Evolutionary conservation across 2,329 filamentous ascomycete genomes (phyloP), one percentile per base, ranked within the genome.

Genomic region (Talaromyces piceae): DNA sequence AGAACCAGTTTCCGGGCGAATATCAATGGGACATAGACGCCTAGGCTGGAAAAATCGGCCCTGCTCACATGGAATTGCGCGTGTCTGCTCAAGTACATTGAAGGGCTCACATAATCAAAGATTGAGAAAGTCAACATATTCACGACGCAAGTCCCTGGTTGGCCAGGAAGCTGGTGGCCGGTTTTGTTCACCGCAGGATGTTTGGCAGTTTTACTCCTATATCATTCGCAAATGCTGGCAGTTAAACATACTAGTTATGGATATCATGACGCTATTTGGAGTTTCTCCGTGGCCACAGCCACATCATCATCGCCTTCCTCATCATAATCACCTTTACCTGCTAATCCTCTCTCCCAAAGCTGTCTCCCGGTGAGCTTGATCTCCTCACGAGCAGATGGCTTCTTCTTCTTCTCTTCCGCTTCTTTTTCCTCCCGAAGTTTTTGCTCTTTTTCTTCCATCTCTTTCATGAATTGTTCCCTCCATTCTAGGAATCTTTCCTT

Each of bases 401-500:
- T 93, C 73, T 88, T 86, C 72, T 88, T 81, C 72, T 95, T 91
- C 46, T 91, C 89, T 28, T 83, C 76, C 57, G 87, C 81, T 60
- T 91, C 87, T 57, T 79, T 80, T 64, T 91, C 88, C 67, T 87
- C 86, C 61, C 77, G 76, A 57, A 84, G 79, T 58, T 72, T 77
- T 59, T 73, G 69, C 59, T 83, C 80, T 64, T 79, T 73, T 63
- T 93, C 91, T 64, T 85, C 84, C 81, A 91, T 84, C 74, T 97
- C 93, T 63, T 77, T 75, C 55, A 82, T 66, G 65, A 97, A 98
- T 8, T 69, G 80, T 33, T 84, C 83, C 50, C 88, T 78, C 93
- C 93, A 98, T 58, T 79, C 81, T 59, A 87, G 65, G 63, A 97
- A 98, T 0, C 83, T 84, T 73, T 95, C 89, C 20, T 82, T 77